Percentiles rank a stretch among this genome's conserved stretches.
Evolutionary conservation across 2,329 filamentous ascomycete genomes (phyloP).

Genomic region (Mollisia scopiformis): DNA sequence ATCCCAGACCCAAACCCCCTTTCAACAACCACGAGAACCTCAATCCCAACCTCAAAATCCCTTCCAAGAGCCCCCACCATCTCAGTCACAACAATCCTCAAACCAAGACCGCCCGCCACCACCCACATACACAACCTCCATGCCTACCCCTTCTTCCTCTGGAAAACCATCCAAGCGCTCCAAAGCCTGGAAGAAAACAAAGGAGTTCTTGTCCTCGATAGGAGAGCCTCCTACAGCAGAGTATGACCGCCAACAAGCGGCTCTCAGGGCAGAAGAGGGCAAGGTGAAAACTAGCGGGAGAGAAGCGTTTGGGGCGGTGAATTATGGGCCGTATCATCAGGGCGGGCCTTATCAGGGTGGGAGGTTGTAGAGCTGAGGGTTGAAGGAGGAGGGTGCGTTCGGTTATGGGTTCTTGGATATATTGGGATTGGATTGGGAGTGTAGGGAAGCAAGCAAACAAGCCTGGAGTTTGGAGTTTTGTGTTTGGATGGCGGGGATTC

Average conservation of each 20-base stretch:
- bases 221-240: constrained; percentile 25
- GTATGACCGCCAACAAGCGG: constrained; percentile 21
- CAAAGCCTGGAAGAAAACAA: constrained; percentile 21
- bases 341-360: constrained; percentile 17
- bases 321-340: constrained; percentile 20
- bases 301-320: constrained; percentile 18
- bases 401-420: not conserved
- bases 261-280: constrained; percentile 2
- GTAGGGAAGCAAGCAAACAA: not conserved
- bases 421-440: not conserved
- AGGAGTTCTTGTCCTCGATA: constrained; percentile 20
- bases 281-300: constrained; percentile 14
- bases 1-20: not conserved
- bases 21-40: not conserved
- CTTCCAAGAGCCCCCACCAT: not conserved
- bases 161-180: constrained; percentile 3
- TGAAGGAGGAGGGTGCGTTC: too few species aligned
- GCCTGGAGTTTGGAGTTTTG: not conserved
- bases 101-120: not conserved
- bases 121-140: not conserved
- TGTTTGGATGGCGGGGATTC: not conserved
- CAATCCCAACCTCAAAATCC: not conserved
- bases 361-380: constrained; percentile 2
- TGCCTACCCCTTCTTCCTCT: not conserved
- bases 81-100: not conserved